Evolutionary conservation across 805 yeast genomes (phyloP).

Genomic region (Groenewaldozyma tartarivorans): DNA sequence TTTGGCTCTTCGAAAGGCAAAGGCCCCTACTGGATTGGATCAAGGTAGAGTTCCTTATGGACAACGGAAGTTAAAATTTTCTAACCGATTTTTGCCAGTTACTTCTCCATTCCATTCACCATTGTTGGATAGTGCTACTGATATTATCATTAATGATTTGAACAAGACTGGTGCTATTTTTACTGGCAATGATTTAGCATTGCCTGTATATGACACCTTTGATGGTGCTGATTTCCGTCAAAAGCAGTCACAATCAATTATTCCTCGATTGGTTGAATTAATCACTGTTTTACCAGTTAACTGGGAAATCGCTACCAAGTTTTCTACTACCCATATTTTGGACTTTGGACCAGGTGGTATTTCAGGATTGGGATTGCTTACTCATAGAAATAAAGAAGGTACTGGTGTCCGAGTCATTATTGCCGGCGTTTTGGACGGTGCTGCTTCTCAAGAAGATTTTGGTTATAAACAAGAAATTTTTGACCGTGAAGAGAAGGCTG

Average conservation of each 20-base stretch:
- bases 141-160: slow-evolving; percentile 57
- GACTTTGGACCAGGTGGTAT: slow-evolving; percentile 99
- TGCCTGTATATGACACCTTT: slow-evolving; percentile 89
- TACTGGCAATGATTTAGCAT: slow-evolving; percentile 43
- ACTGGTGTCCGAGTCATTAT: slow-evolving; percentile 92
- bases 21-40: slow-evolving; percentile 89
- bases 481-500: slow-evolving; percentile 51
- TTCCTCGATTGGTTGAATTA: slow-evolving; percentile 64
- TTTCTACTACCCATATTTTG: slow-evolving; percentile 74
- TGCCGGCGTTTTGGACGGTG: slow-evolving; percentile 78
- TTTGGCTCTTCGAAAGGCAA: slow-evolving; percentile 82
- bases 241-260: slow-evolving; percentile 39
- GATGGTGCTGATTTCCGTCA: slow-evolving; percentile 71
- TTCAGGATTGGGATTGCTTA: slow-evolving; percentile 90
- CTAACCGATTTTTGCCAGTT: slow-evolving; percentile 90
- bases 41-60: slow-evolving; percentile 91
- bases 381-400: slow-evolving; percentile 97
- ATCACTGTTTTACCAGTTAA: slow-evolving; percentile 84
- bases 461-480: slow-evolving; percentile 95
- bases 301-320: slow-evolving; percentile 87
- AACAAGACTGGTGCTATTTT: slow-evolving; percentile 49
- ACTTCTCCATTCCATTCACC: slow-evolving; percentile 96
- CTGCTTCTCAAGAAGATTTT: slow-evolving; percentile 65
- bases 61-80: slow-evolving; percentile 88
- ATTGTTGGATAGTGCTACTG: slow-evolving; percentile 64